Percentiles rank a stretch among this genome's conserved stretches.
Conservation (phyloP, 768 basidiomycete genomes). For the Baorangia bicolor region DNA sequence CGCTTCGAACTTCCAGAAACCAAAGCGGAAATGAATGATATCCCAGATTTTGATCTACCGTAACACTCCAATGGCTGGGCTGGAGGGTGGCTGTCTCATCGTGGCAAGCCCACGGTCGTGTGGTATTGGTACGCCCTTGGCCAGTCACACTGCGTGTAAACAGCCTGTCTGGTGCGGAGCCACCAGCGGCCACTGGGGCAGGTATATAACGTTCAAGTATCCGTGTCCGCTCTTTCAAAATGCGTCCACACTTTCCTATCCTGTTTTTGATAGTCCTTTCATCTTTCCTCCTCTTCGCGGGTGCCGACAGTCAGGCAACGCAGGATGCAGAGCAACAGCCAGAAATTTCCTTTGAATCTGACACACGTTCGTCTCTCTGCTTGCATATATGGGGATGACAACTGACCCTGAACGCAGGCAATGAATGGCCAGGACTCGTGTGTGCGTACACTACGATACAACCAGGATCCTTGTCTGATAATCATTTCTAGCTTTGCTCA, state of each 20-base stretch:
- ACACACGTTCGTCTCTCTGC: not conserved
- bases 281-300: not conserved
- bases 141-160: not conserved
- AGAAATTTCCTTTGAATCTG: not conserved
- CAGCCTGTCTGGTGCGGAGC: not conserved
- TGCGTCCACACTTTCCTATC: not conserved
- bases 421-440: not conserved
- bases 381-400: not conserved
- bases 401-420: slow-evolving; percentile 1
- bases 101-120: not conserved
- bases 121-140: not conserved
- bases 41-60: not conserved
- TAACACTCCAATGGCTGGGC: not conserved
- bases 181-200: not conserved
- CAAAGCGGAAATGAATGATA: not conserved
- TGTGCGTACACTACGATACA: not conserved
- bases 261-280: not conserved
- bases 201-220: slow-evolving; percentile 1
- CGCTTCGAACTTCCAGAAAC: not conserved
- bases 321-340: not conserved
- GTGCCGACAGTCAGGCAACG: not conserved
- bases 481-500: not conserved
- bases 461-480: not conserved
- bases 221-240: not conserved
- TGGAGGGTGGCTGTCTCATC: not conserved